These are phyloP conservation scores for Xylariaceae sp. DNA, from an alignment of 2,329 filamentous ascomycete genomes.

Conservation along the genomic window DNA sequence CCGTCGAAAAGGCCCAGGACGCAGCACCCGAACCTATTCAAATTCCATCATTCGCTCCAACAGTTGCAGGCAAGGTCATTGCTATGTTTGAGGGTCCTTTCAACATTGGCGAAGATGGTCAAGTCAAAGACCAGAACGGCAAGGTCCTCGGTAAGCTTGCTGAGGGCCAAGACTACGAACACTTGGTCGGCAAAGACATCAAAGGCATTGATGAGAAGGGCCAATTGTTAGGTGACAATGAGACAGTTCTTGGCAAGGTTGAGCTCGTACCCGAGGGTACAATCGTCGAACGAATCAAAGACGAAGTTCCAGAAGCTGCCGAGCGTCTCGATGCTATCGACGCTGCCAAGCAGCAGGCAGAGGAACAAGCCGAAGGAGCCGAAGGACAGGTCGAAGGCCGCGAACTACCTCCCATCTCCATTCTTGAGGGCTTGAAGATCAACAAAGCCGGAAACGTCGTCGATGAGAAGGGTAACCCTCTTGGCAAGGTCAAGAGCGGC, in stretches of 20 bases:
- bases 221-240: conserved; percentile 64
- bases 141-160: conserved; percentile 34
- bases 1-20: conserved; percentile 35
- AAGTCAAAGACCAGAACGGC: conserved; percentile 46
- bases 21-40: conserved; percentile 20
- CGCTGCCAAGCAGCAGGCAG: conserved; percentile 24
- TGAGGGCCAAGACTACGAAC: conserved; percentile 29
- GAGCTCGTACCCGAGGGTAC: conserved; percentile 46
- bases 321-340: conserved; percentile 35
- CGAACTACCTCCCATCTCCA: conserved; percentile 27
- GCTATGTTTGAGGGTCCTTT: conserved; percentile 36
- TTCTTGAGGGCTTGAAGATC: conserved; percentile 41
- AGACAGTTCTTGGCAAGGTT: conserved; percentile 62
- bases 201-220: conserved; percentile 66
- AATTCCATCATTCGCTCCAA: conserved; percentile 32
- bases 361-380: neutral
- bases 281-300: conserved; percentile 35
- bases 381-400: conserved; percentile 4
- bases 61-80: conserved; percentile 33
- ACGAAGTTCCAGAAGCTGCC: conserved; percentile 31
- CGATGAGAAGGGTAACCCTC: conserved; percentile 41
- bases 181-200: conserved; percentile 55
- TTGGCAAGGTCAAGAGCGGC: conserved; percentile 42
- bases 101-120: conserved; percentile 45
- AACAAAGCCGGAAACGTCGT: conserved; percentile 45